These are phyloP conservation scores for Hibiscus mutabilis DNA, from an alignment of 345 rosid genomes.

Conservation along the genomic window DNA sequence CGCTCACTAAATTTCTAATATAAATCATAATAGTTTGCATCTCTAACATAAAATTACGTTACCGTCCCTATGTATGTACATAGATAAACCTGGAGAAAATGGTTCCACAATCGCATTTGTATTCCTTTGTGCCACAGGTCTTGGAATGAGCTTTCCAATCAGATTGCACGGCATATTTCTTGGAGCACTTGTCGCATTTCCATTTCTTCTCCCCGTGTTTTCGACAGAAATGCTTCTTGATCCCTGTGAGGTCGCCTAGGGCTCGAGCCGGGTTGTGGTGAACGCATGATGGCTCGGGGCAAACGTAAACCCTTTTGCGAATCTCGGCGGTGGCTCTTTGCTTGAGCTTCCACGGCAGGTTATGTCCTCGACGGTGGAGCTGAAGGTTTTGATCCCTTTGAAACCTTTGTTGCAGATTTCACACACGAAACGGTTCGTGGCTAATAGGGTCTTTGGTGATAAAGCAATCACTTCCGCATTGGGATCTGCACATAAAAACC, in stretches of 20 bases:
- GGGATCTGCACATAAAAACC: constrained; percentile 24
- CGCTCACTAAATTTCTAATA: too few relatives aligned
- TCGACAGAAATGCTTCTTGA: constrained; percentile 65
- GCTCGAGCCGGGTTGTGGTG: constrained; percentile 65
- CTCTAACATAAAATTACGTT: too few relatives aligned
- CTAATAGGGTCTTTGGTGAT: constrained; percentile 31
- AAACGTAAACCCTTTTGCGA: constrained; percentile 50
- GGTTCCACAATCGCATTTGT: constrained; percentile 61
- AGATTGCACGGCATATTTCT: constrained; percentile 59
- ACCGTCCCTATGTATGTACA: too few relatives aligned
- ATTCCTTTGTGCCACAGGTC: constrained; percentile 62
- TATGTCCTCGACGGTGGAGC: constrained; percentile 34
- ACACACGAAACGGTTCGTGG: constrained; percentile 32
- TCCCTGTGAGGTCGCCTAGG: constrained; percentile 59
- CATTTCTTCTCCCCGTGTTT: constrained; percentile 71
- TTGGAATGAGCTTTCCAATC: constrained; percentile 73
- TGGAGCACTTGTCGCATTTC: constrained; percentile 58
- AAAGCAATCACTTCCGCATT: constrained; percentile 33
- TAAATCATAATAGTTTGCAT: too few relatives aligned
- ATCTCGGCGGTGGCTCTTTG: constrained; percentile 24
- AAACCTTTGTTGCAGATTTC: constrained; percentile 38
- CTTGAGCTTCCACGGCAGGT: constrained; percentile 32
- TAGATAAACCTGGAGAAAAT: constrained; percentile 45
- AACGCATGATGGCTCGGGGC: constrained; percentile 52
- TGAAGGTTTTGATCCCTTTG: constrained; percentile 41